phyloP scores from a whole-genome alignment of 169 alveolate species.

The Plasmodium gonderi region DNA sequence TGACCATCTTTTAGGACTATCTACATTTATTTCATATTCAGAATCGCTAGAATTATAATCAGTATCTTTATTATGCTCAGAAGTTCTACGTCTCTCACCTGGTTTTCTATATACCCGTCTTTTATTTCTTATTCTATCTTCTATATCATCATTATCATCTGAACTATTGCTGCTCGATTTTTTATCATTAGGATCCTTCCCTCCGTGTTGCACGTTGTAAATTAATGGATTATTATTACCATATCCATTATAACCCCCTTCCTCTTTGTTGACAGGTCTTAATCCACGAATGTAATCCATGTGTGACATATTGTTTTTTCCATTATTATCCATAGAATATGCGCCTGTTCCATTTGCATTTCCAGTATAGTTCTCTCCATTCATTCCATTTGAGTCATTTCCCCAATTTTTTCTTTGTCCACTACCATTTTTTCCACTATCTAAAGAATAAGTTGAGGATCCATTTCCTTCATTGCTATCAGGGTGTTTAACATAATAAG shows the following conservation, averaged over 20 bases:
- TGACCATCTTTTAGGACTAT: not conserved
- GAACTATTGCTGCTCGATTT: not conserved
- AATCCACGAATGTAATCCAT: not conserved
- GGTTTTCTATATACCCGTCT: not conserved
- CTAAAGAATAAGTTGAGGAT: no score
- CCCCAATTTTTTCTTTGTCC: not conserved
- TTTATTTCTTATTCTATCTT: not conserved
- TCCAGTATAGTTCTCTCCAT: not conserved
- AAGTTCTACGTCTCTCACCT: not conserved
- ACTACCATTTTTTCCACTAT: no score
- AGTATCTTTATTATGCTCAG: not conserved
- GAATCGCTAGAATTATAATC: not conserved
- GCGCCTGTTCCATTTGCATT: not conserved
- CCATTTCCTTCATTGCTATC: no score
- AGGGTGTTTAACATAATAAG: no score
- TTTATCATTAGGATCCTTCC: not conserved
- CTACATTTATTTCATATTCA: slow-evolving; percentile 19
- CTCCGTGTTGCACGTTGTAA: slow-evolving; percentile 27
- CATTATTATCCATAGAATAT: not conserved
- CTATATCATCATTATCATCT: not conserved
- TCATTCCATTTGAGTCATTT: not conserved
- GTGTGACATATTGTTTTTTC: not conserved
- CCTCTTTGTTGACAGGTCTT: slow-evolving; percentile 14
- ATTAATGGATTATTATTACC: not conserved
- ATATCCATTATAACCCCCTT: not conserved